Percentiles rank a stretch among this genome's conserved stretches.
phyloP scores from a whole-genome alignment of 495 filamentous ascomycete species.

The Lophiostoma macrostomum region DNA sequence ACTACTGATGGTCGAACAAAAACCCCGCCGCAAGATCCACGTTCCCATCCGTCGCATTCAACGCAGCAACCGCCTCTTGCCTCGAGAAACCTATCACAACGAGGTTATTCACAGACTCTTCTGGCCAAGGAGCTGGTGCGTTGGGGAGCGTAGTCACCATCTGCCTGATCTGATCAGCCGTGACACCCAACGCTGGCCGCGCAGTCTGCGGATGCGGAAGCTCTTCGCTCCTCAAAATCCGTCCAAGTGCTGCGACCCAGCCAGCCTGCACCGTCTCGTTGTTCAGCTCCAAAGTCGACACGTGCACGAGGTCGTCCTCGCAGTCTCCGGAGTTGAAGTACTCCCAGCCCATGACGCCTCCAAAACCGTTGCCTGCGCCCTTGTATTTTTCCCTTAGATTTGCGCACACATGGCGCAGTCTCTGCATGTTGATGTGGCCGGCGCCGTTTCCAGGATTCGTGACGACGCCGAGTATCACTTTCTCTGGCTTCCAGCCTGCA shows the following conservation, averaged over 20 bases:
- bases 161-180: constrained; percentile 22
- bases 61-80: constrained; percentile 71
- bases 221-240: constrained; percentile 4
- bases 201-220: constrained; percentile 10
- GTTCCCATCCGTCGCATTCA: constrained; percentile 81
- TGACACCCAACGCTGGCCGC: constrained; percentile 9
- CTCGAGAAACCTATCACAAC: constrained; percentile 75
- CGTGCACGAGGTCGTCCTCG: constrained; percentile 33
- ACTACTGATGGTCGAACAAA: constrained; percentile 66
- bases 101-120: constrained; percentile 66
- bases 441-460: constrained; percentile 42
- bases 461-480: constrained; percentile 44
- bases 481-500: constrained; percentile 41
- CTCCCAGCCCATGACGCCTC: constrained; percentile 51
- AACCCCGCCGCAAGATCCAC: constrained; percentile 83
- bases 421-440: constrained; percentile 36
- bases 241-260: constrained; percentile 19
- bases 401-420: constrained; percentile 18
- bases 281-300: constrained; percentile 18
- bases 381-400: constrained; percentile 27
- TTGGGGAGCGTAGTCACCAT: constrained; percentile 26
- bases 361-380: constrained; percentile 41
- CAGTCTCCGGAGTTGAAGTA: constrained; percentile 45
- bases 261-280: constrained; percentile 22
- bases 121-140: constrained; percentile 48